phyloP scores from a whole-genome alignment of 2,329 filamentous ascomycete species.

The Fusarium zealandicum region DNA sequence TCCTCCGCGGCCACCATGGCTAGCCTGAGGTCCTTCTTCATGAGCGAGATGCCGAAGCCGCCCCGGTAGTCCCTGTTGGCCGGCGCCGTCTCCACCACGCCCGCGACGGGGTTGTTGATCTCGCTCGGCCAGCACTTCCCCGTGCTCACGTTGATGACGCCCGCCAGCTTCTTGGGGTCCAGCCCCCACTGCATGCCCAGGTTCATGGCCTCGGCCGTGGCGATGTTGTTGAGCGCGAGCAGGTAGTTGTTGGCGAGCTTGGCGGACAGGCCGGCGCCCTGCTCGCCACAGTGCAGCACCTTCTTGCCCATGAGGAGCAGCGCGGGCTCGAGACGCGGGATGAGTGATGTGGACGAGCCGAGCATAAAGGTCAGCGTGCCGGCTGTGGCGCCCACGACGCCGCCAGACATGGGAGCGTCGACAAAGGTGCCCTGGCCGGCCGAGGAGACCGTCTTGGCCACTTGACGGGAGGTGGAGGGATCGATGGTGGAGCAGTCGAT shows the following conservation, averaged over 20 bases:
- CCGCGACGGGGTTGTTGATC: conserved; percentile 92
- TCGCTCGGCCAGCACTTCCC: conserved; percentile 97
- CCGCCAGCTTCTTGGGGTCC: conserved; percentile 71
- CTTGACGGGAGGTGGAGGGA: conserved; percentile 79
- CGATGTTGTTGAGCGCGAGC: conserved; percentile 89
- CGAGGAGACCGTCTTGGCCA: conserved; percentile 72
- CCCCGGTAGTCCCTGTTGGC: conserved; percentile 78
- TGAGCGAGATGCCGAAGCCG: conserved; percentile 78
- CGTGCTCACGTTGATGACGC: conserved; percentile 91
- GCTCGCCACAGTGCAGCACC: conserved; percentile 83
- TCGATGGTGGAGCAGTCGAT: conserved; percentile 98
- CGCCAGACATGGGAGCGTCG: conserved; percentile 96
- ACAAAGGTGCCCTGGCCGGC: conserved; percentile 79
- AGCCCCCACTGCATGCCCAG: conserved; percentile 68
- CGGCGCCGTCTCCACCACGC: conserved; percentile 79
- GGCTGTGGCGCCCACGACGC: conserved; percentile 87
- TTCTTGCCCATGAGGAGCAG: conserved; percentile 85
- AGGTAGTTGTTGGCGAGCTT: conserved; percentile 99
- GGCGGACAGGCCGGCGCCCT: conserved; percentile 85
- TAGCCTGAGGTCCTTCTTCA: conserved; percentile 80
- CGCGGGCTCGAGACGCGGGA: conserved; percentile 71
- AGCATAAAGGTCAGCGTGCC: conserved; percentile 97
- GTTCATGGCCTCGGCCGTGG: conserved; percentile 71
- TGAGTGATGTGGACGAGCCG: conserved; percentile 68
- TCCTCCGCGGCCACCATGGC: conserved; percentile 76